These are phyloP conservation scores for Saxispiralis lemnorum DNA, from an alignment of 495 filamentous ascomycete species.

Conservation along the genomic window DNA sequence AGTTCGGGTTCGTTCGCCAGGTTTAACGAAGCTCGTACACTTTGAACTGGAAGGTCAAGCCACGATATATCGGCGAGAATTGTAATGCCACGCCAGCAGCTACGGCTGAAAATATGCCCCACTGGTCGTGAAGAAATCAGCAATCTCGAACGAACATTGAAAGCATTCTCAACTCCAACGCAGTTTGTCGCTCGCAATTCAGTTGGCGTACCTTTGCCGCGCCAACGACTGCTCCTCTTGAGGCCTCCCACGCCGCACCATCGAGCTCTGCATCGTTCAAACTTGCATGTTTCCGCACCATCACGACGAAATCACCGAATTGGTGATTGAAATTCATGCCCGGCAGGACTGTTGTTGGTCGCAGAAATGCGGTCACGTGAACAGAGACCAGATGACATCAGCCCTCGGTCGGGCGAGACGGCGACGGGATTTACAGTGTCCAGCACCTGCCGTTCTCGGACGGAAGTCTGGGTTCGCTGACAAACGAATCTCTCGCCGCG, in stretches of 20 bases:
- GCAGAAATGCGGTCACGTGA: too few species aligned
- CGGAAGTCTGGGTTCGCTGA: too few species aligned
- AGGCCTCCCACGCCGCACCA: slow-evolving; percentile 43
- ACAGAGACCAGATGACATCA: too few species aligned
- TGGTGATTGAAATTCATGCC: too few species aligned
- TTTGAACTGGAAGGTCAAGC: slow-evolving; percentile 79
- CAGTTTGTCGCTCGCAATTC: not conserved
- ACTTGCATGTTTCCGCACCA: slow-evolving; percentile 20
- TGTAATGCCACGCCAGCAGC: slow-evolving; percentile 39
- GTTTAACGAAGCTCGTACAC: slow-evolving; percentile 33
- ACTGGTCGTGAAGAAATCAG: slow-evolving; percentile 22
- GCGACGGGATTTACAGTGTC: too few species aligned
- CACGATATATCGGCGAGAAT: slow-evolving; percentile 57
- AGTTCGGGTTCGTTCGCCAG: not conserved
- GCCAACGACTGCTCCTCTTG: slow-evolving; percentile 40
- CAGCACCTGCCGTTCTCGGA: too few species aligned
- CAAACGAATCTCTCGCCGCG: too few species aligned
- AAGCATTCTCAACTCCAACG: too few species aligned
- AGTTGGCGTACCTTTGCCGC: slow-evolving; percentile 34
- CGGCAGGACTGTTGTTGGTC: too few species aligned
- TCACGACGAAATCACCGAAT: not conserved
- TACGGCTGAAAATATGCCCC: slow-evolving; percentile 40
- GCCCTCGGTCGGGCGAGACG: too few species aligned
- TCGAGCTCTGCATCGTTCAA: slow-evolving; percentile 39
- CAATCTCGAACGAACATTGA: too few species aligned